These are phyloP conservation scores for Clathrospora elynae DNA, from an alignment of 2,329 filamentous ascomycete species.

Conservation along the genomic window DNA sequence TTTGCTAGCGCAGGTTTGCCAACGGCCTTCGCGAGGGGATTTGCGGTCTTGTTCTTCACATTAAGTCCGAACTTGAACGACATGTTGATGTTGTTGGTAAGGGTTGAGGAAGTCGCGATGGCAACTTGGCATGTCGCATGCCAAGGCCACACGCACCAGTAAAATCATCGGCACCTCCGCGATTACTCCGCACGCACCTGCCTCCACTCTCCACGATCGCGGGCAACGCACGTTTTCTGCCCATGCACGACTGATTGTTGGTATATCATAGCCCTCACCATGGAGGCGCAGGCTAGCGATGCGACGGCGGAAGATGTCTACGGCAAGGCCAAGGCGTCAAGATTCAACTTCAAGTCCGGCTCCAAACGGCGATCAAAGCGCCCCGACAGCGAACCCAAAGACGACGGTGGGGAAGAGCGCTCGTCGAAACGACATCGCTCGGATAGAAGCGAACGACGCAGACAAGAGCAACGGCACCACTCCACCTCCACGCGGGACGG, in stretches of 20 bases:
- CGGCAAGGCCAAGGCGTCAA: constrained; percentile 36
- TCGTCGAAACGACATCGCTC: constrained; percentile 22
- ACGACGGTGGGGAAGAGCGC: constrained; percentile 8
- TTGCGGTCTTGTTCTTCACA: constrained; percentile 59
- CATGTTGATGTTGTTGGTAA: constrained; percentile 27
- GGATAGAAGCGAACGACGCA: constrained; percentile 20
- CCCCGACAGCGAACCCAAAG: constrained; percentile 17
- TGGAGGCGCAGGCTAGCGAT: constrained; percentile 39
- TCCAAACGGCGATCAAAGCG: constrained; percentile 28
- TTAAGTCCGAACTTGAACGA: constrained; percentile 64
- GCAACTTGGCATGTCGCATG: constrained; percentile 13
- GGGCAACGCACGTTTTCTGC: neutral
- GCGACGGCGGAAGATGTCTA: constrained; percentile 28
- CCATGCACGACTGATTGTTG: constrained; percentile 25
- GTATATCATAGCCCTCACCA: constrained; percentile 22
- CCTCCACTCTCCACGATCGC: constrained; percentile 4
- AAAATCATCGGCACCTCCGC: constrained; percentile 33
- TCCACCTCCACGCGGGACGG: constrained; percentile 36
- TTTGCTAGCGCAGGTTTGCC: constrained; percentile 35
- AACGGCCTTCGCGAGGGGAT: constrained; percentile 19
- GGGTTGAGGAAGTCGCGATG: neutral
- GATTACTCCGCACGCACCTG: constrained; percentile 25
- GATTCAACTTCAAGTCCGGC: constrained; percentile 49
- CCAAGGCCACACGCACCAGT: constrained; percentile 37
- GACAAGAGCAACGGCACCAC: constrained; percentile 28